Conservation (phyloP, 1,284 basidiomycete species). For the Trametes polyzona region DNA sequence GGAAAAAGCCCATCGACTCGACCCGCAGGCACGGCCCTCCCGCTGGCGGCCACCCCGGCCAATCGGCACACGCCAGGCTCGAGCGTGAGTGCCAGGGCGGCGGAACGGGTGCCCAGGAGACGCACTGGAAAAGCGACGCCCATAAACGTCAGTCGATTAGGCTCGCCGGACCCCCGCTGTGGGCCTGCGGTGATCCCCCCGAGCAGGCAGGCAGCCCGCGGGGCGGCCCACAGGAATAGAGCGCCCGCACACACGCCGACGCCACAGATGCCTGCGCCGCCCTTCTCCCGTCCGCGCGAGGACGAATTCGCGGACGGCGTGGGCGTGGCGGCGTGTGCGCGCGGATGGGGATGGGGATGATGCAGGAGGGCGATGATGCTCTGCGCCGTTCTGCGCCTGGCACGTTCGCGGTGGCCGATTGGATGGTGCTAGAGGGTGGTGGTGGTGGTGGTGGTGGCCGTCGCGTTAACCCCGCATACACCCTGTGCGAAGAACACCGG, state of each 20-base stretch:
- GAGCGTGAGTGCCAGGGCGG: too few species aligned
- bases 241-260: conserved; percentile 3
- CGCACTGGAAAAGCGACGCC: conserved; percentile 1
- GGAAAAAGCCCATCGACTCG: too few species aligned
- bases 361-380: not conserved
- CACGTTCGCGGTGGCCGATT: not conserved
- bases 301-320: not conserved
- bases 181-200: conserved; percentile 4
- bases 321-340: too few species aligned
- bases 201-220: not conserved
- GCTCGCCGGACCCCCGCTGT: not conserved
- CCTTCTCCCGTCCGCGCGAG: not conserved
- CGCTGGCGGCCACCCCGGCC: too few species aligned
- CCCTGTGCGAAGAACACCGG: too few species aligned
- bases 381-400: not conserved
- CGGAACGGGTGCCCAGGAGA: too few species aligned
- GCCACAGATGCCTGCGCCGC: conserved; percentile 2
- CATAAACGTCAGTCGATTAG: not conserved
- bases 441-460: too few species aligned
- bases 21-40: too few species aligned
- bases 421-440: too few species aligned
- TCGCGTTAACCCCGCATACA: not conserved
- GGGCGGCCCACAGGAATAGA: not conserved
- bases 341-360: too few species aligned
- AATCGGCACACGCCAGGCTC: too few species aligned